Percentiles rank a stretch among this genome's conserved stretches.
phyloP scores from a whole-genome alignment of 129 eudicot genomes.

The Ambrosia trifida region DNA sequence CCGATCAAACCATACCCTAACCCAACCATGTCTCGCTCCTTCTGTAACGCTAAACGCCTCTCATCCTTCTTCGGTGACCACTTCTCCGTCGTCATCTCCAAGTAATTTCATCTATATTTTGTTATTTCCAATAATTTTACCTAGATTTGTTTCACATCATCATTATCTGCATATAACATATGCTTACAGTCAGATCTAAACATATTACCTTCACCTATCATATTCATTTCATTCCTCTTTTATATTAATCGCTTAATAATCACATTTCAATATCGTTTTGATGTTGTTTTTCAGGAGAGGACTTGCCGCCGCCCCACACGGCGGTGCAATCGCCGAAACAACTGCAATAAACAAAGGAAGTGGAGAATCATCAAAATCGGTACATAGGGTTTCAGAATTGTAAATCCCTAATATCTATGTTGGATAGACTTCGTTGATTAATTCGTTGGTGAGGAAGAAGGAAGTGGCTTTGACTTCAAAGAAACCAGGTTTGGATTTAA shows the following conservation, averaged over 20 bases:
- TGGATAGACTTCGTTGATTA: constrained; percentile 84
- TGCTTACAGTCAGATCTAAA: background rate
- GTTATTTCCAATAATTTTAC: no score
- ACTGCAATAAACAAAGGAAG: constrained; percentile 46
- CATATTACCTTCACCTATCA: background rate
- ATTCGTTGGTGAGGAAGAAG: constrained; percentile 68
- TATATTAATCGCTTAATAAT: background rate
- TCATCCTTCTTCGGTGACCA: constrained; percentile 53
- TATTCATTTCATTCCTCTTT: background rate
- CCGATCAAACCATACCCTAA: constrained; percentile 13
- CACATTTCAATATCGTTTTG: background rate
- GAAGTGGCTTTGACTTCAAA: constrained; percentile 93
- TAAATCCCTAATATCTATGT: constrained; percentile 34
- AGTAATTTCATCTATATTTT: constrained; percentile 17
- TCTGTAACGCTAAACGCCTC: constrained; percentile 65
- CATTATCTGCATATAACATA: background rate
- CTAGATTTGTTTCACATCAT: background rate
- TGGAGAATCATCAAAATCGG: constrained; percentile 35
- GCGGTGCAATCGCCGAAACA: constrained; percentile 20
- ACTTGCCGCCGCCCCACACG: constrained; percentile 59
- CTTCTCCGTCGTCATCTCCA: constrained; percentile 47
- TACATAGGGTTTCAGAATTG: constrained; percentile 56
- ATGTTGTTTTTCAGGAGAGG: constrained; percentile 53
- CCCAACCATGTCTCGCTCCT: constrained; percentile 60
- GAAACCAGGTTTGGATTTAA: constrained; percentile 64